Conservation (phyloP, 2,329 filamentous ascomycete genomes). For the Cytospora piceae region DNA sequence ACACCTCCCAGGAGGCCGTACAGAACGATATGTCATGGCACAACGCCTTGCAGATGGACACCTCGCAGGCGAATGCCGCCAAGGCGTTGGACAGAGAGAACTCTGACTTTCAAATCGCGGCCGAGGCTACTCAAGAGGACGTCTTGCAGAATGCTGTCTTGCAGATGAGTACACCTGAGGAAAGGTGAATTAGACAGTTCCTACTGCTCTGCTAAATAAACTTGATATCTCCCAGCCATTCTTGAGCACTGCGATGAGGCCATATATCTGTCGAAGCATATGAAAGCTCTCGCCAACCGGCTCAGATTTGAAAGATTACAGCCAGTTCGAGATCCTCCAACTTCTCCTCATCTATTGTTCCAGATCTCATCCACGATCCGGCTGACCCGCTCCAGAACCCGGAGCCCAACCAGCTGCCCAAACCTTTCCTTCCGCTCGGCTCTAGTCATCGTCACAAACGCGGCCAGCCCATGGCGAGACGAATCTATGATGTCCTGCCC, state of each 20-base stretch:
- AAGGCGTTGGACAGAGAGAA: not conserved
- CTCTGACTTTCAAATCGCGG: not conserved
- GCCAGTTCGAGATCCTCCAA: not conserved
- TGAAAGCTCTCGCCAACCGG: not conserved
- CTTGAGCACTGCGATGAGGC: not conserved
- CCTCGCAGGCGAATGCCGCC: not conserved
- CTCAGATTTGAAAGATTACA: not conserved
- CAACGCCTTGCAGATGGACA: not conserved
- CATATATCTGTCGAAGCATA: not conserved
- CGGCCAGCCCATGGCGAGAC: conserved; percentile 49
- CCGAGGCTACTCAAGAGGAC: not conserved
- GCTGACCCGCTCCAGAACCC: conserved; percentile 57
- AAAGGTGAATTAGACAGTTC: not conserved
- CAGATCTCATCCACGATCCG: conserved; percentile 55
- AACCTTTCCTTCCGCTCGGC: conserved; percentile 56
- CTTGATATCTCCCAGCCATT: not conserved
- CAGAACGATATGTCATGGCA: not conserved
- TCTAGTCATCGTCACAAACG: conserved; percentile 60
- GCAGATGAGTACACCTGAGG: not conserved
- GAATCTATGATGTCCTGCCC: conserved; percentile 18
- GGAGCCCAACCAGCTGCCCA: conserved; percentile 55
- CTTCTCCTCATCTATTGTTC: conserved; percentile 39
- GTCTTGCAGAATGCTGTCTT: too few relatives aligned
- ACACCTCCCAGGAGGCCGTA: not conserved
- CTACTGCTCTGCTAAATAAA: not conserved